Evolutionary conservation across 2,329 filamentous ascomycete species (phyloP).

Genomic region (Exophiala spinifera): DNA sequence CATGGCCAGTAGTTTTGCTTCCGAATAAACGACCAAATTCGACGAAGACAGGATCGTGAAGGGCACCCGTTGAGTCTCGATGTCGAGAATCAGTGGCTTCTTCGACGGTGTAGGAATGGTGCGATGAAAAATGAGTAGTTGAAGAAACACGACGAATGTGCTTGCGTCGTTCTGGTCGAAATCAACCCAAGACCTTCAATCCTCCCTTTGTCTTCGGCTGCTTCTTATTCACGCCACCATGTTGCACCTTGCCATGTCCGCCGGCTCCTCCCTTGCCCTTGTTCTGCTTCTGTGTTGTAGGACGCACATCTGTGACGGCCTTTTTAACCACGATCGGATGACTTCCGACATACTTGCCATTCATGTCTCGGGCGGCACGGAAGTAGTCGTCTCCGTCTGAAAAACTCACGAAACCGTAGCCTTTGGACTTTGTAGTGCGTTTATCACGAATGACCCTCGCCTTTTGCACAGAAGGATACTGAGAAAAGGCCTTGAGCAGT

Average conservation of each 20-base stretch:
- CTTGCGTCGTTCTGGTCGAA: background rate
- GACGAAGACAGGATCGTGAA: too few relatives aligned
- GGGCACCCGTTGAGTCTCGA: too few relatives aligned
- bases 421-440: slow-evolving; percentile 91
- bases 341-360: slow-evolving; percentile 97
- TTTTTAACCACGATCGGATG: slow-evolving; percentile 86
- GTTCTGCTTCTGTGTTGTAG: slow-evolving; percentile 59
- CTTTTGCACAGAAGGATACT: slow-evolving; percentile 85
- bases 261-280: slow-evolving; percentile 38
- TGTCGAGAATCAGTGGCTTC: too few relatives aligned
- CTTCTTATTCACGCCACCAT: slow-evolving; percentile 45
- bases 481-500: slow-evolving; percentile 85
- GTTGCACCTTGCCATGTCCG: slow-evolving; percentile 39
- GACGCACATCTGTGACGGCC: slow-evolving; percentile 86
- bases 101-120: too few relatives aligned
- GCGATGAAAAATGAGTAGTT: too few relatives aligned
- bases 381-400: slow-evolving; percentile 95
- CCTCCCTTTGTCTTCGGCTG: slow-evolving; percentile 46
- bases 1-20: too few relatives aligned
- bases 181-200: slow-evolving; percentile 43
- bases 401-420: slow-evolving; percentile 95
- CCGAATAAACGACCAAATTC: too few relatives aligned
- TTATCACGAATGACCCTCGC: slow-evolving; percentile 93
- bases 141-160: background rate
- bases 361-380: slow-evolving; percentile 94